phyloP scores from a whole-genome alignment of 192 early-diverging fungal genomes.

The Mycoemilia scoparia region DNA sequence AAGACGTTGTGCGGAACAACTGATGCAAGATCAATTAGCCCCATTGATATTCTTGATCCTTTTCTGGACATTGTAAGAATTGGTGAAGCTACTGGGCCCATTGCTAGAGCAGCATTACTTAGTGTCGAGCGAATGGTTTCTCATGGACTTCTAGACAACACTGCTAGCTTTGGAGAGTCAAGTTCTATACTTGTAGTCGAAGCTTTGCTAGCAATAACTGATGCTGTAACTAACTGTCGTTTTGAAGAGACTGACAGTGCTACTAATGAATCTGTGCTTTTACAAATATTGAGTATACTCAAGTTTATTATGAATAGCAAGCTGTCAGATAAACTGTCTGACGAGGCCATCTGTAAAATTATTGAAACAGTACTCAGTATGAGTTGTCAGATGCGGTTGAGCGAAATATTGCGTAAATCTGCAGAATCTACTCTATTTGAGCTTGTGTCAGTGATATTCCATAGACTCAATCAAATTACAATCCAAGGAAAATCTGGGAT shows the following conservation, averaged over 20 bases:
- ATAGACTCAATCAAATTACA: conserved; percentile 9
- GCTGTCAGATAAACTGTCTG: conserved; percentile 50
- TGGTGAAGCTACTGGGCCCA: conserved; percentile 85
- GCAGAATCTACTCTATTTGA: conserved; percentile 28
- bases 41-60: conserved; percentile 58
- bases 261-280: conserved; percentile 85
- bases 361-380: conserved; percentile 94
- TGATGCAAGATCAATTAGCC: conserved; percentile 42
- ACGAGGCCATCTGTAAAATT: conserved; percentile 91
- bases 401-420: conserved; percentile 32
- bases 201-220: conserved; percentile 27
- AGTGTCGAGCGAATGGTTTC: conserved; percentile 80
- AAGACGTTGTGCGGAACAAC: too few relatives aligned
- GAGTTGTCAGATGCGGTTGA: conserved; percentile 84
- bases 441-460: conserved; percentile 27
- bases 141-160: conserved; percentile 48
- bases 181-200: too few relatives aligned
- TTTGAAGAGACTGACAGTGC: conserved; percentile 88
- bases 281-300: conserved; percentile 72
- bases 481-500: too few relatives aligned
- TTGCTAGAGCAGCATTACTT: conserved; percentile 76
- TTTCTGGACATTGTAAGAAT: conserved; percentile 86
- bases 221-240: conserved; percentile 84
- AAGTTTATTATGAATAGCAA: conserved; percentile 54
- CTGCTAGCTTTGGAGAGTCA: too few relatives aligned